Percentiles rank a stretch among this genome's conserved stretches.
These are phyloP conservation scores for Cynanchum wilfordii DNA, from an alignment of 257 asterid species.

Conservation along the genomic window DNA sequence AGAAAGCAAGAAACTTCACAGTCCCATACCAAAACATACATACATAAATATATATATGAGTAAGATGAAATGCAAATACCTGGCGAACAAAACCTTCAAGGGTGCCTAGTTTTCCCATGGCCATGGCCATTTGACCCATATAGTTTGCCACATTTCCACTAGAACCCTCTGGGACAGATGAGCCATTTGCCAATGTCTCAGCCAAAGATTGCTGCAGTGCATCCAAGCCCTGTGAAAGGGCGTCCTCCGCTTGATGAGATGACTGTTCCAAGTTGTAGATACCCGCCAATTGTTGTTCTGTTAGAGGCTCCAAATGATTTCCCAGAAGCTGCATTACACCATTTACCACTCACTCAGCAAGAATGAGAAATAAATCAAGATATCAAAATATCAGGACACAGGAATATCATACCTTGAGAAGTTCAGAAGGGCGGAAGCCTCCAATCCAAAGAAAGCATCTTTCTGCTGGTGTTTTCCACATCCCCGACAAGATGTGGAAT, in stretches of 20 bases:
- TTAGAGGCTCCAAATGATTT: conserved; percentile 78
- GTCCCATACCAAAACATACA: neutral
- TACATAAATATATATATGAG: neutral
- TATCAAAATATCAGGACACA: neutral
- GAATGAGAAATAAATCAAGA: conserved; percentile 1
- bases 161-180: conserved; percentile 55
- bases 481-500: conserved; percentile 94
- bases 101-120: conserved; percentile 93
- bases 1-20: neutral
- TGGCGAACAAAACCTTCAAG: conserved; percentile 83
- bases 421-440: conserved; percentile 94
- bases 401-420: conserved; percentile 57
- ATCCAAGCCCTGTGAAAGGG: conserved; percentile 93
- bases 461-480: conserved; percentile 99
- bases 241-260: conserved; percentile 95
- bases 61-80: conserved; percentile 32
- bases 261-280: conserved; percentile 67
- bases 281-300: conserved; percentile 73
- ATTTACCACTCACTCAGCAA: conserved; percentile 13
- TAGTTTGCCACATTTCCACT: conserved; percentile 85
- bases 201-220: conserved; percentile 86
- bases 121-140: conserved; percentile 99
- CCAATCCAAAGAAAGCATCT: conserved; percentile 98
- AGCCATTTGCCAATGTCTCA: conserved; percentile 73
- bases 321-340: conserved; percentile 60